Base-by-base conservation (phyloP, 306 rosid genomes). In the Albizia julibrissin region DNA sequence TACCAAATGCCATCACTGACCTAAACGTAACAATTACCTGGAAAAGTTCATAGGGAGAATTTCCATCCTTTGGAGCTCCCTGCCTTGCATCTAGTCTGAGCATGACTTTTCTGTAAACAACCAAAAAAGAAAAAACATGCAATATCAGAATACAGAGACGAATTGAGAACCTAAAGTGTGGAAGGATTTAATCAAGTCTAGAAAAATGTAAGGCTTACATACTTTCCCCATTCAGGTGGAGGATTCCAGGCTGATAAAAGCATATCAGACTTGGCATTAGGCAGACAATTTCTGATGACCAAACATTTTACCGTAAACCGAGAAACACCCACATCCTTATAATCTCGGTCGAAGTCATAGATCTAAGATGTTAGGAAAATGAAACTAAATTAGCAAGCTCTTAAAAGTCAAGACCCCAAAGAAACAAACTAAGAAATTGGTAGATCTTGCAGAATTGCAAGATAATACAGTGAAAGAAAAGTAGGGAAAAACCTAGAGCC, bases 191-290 rank as follows among this genome's bases (percentile, higher is more conserved):
- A 80, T 54, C 79, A 61, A 69, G 70, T 81, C 44, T 50, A 78
- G 68, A 72, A 67, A 76, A 34, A 81, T 61, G 71, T 34, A 47
- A 75, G 27, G 65, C 50, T 74, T 73, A 81, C 99, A 54, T 95
- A 95, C 99, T 91, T 95, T 87, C 91, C 97, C 99, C 98, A 95
- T 84, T 95, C 98, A 70, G 82, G 74, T 27, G 97, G 99, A 85
- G 98, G 93, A 88, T 92, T 95, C 99, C 99, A 95, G 61, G 99
- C 92, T 71, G 99, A 90, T 84, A 95, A 84, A 86, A 95, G 91
- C 89, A 81, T 93, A 82, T 93, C 98, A 84, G 91, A 93, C 87
- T 95, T 95, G 77, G 96, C 97, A 86, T 86, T 85, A 22, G 88
- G 84, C 75, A 93, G 85, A 86, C 99, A 92, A 86, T 95, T 95